Conservation (phyloP, 495 filamentous ascomycete species). For the Apiosordaria backusii region DNA sequence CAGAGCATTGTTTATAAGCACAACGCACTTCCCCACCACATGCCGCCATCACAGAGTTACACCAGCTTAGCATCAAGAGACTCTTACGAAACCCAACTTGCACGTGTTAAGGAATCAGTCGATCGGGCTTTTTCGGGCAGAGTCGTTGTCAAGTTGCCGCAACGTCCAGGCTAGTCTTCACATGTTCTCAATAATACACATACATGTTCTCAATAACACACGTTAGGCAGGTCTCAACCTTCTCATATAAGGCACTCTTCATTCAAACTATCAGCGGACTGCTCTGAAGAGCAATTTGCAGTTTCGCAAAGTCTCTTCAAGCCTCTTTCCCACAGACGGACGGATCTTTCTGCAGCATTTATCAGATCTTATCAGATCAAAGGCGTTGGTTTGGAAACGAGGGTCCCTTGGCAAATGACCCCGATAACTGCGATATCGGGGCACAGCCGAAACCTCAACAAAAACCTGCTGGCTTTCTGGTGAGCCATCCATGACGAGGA, state of each 20-base stretch:
- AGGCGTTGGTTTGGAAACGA: not conserved
- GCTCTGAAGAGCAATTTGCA: not conserved
- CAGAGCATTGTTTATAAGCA: not conserved
- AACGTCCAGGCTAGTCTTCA: not conserved
- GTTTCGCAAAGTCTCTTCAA: not conserved
- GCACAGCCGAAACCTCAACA: not conserved
- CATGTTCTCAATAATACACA: not conserved
- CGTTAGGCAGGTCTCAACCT: not conserved
- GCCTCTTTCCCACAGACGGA: not conserved
- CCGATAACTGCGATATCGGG: not conserved
- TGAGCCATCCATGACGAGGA: not conserved
- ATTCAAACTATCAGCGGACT: not conserved
- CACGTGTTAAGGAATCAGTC: not conserved
- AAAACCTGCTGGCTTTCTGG: not conserved
- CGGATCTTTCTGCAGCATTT: not conserved
- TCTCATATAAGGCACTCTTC: not conserved
- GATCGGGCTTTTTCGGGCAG: not conserved
- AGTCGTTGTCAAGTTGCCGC: not conserved
- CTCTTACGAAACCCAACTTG: not conserved
- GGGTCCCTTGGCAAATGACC: not conserved
- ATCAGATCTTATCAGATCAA: constrained; percentile 7
- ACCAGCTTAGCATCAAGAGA: not conserved
- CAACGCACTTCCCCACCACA: not conserved
- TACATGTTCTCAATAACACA: too few relatives aligned
- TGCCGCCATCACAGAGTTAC: not conserved